Evolutionary conservation across 176 grass and related monocot genomes (phyloP).

Genomic region (Carex pumila): DNA sequence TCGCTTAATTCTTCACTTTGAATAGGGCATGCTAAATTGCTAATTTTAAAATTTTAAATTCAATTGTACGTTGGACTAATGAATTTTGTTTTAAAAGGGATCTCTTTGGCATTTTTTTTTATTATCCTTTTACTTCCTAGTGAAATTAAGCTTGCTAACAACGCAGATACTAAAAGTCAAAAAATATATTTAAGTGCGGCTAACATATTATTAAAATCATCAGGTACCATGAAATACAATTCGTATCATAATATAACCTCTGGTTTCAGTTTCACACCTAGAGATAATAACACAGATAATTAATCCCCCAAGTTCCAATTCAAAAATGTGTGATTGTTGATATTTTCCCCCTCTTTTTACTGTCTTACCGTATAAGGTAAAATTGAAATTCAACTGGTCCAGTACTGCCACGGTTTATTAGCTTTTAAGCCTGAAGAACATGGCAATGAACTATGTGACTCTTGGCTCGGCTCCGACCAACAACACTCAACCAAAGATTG

Average conservation of each 20-base stretch:
- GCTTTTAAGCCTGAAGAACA: constrained; percentile 56
- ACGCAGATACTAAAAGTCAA: background rate
- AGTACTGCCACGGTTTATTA: background rate
- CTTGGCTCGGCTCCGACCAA: constrained; percentile 37
- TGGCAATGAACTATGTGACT: constrained; percentile 69
- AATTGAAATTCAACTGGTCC: background rate
- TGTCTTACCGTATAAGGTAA: background rate
- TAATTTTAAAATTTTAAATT: background rate
- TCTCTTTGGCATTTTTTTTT: background rate
- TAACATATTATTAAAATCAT: background rate
- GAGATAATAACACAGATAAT: background rate
- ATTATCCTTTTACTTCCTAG: background rate
- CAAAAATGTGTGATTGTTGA: background rate
- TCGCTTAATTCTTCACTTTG: too few relatives aligned
- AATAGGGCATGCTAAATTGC: background rate
- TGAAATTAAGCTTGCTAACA: background rate
- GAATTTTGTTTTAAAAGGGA: background rate
- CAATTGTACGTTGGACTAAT: background rate
- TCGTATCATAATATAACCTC: background rate
- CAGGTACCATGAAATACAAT: background rate
- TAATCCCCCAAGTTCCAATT: background rate
- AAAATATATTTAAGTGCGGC: background rate
- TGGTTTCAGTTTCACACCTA: background rate
- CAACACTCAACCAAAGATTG: constrained; percentile 40
- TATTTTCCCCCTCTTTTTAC: background rate